These are phyloP conservation scores for Onygena corvina DNA, from an alignment of 2,329 filamentous ascomycete genomes.

Conservation along the genomic window DNA sequence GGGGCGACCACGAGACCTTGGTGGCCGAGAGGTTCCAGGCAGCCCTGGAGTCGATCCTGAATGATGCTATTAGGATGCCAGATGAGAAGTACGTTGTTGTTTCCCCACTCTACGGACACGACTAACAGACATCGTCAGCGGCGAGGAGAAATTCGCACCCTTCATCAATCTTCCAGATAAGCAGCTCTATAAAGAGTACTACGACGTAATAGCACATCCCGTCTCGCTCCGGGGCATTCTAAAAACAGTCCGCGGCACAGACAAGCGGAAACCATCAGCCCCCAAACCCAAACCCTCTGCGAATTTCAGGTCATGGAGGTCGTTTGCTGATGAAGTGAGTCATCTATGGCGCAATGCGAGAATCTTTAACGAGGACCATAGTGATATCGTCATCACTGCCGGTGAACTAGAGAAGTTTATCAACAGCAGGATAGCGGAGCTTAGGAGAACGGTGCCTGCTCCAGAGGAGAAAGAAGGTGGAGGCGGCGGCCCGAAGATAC, in stretches of 20 bases:
- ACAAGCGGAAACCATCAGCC: constrained; percentile 52
- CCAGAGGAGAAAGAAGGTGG: constrained; percentile 33
- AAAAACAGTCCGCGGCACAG: constrained; percentile 62
- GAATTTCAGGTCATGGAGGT: constrained; percentile 63
- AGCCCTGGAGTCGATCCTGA: constrained; percentile 73
- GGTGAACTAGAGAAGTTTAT: constrained; percentile 63
- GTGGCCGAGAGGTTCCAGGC: constrained; percentile 49
- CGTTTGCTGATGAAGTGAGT: constrained; percentile 67
- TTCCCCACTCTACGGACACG: constrained; percentile 12
- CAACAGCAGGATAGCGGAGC: constrained; percentile 54
- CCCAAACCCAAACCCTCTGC: constrained; percentile 42
- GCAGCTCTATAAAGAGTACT: constrained; percentile 65
- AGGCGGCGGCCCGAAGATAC: constrained; percentile 58
- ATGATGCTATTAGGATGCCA: constrained; percentile 56
- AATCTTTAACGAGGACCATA: constrained; percentile 84
- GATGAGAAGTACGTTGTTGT: constrained; percentile 49
- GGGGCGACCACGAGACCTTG: constrained; percentile 45
- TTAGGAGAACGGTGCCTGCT: constrained; percentile 59
- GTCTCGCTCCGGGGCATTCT: constrained; percentile 66
- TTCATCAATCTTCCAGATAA: constrained; percentile 70
- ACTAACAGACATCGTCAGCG: constrained; percentile 30
- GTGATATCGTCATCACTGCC: constrained; percentile 66
- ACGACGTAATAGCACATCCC: constrained; percentile 68
- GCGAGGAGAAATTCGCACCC: constrained; percentile 57
- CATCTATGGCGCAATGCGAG: constrained; percentile 80